A percentile compares a stretch with the other conserved stretches of the same genome.
Conservation (phyloP, 106 monocot species). For the Acorus gramineus region DNA sequence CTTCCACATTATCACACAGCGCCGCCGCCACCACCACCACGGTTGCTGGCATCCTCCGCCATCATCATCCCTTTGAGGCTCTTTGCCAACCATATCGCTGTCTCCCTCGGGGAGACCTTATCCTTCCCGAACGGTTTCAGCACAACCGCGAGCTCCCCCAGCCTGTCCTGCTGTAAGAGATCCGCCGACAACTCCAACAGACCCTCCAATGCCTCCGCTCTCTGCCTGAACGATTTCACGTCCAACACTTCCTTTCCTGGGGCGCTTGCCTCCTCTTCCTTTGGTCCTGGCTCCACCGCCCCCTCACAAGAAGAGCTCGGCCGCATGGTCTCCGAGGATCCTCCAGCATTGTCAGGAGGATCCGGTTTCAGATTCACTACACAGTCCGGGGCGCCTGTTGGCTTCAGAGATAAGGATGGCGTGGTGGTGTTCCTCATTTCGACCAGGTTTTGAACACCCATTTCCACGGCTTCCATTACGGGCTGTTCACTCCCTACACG, state of each 20-base stretch:
- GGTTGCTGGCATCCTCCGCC: conserved; percentile 31
- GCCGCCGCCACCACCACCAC: not conserved
- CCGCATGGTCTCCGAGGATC: conserved; percentile 1
- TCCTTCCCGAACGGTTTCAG: conserved; percentile 89
- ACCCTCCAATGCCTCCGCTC: conserved; percentile 93
- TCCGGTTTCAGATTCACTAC: conserved; percentile 11
- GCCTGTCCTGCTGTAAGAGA: conserved; percentile 48
- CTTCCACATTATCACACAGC: too few relatives aligned
- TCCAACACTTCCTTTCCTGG: conserved; percentile 62
- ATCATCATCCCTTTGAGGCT: conserved; percentile 89
- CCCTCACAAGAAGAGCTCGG: conserved; percentile 4
- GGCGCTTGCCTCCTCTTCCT: conserved; percentile 26
- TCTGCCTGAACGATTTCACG: conserved; percentile 71
- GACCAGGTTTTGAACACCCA: conserved; percentile 31
- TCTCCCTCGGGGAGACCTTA: conserved; percentile 92
- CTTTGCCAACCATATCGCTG: conserved; percentile 94
- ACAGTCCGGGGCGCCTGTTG: conserved; percentile 10
- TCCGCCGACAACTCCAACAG: conserved; percentile 89
- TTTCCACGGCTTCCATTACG: conserved; percentile 34
- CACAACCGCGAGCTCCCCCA: conserved; percentile 84
- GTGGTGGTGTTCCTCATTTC: conserved; percentile 33
- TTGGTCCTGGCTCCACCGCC: not conserved
- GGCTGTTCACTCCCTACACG: conserved; percentile 67
- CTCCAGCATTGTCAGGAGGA: conserved; percentile 7
- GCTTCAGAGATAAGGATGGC: conserved; percentile 2